Percentiles rank a stretch among this genome's conserved stretches.
phyloP scores from a whole-genome alignment of 2,329 filamentous ascomycete genomes.

The Aureobasidium lini region DNA sequence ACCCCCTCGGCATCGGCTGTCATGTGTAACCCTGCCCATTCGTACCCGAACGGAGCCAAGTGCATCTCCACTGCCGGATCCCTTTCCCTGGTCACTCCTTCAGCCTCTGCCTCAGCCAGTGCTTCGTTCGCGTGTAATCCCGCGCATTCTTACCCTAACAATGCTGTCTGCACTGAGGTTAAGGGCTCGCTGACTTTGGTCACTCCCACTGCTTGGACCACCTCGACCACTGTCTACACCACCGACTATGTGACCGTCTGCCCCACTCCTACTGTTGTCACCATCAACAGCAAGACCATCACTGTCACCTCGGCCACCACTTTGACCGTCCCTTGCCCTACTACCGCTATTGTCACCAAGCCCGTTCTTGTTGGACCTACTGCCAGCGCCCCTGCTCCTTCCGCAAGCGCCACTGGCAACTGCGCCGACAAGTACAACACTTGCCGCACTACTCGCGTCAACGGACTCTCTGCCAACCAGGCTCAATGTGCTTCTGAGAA shows the following conservation, averaged over 20 bases:
- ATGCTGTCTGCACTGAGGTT: too few species aligned
- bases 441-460: background rate
- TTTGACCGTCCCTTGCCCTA: slow-evolving; percentile 9
- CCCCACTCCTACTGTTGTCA: slow-evolving; percentile 7
- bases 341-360: slow-evolving; percentile 9
- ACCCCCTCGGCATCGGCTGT: slow-evolving; percentile 17
- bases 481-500: background rate
- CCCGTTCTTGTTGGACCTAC: background rate
- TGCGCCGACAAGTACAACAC: background rate
- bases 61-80: slow-evolving; percentile 15
- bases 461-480: background rate
- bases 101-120: too few species aligned
- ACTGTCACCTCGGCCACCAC: slow-evolving; percentile 13
- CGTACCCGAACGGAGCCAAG: background rate
- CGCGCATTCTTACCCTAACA: too few species aligned
- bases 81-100: slow-evolving; percentile 18
- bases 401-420: background rate
- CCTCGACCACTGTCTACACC: background rate
- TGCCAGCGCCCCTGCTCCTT: background rate
- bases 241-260: slow-evolving; percentile 13
- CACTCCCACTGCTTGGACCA: slow-evolving; percentile 1
- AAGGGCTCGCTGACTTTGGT: too few species aligned
- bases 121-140: too few species aligned
- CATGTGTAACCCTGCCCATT: slow-evolving; percentile 13
- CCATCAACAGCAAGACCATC: slow-evolving; percentile 11